Evolutionary conservation across 1,284 basidiomycete genomes (phyloP).

Genomic region (Marasmius oreades): DNA sequence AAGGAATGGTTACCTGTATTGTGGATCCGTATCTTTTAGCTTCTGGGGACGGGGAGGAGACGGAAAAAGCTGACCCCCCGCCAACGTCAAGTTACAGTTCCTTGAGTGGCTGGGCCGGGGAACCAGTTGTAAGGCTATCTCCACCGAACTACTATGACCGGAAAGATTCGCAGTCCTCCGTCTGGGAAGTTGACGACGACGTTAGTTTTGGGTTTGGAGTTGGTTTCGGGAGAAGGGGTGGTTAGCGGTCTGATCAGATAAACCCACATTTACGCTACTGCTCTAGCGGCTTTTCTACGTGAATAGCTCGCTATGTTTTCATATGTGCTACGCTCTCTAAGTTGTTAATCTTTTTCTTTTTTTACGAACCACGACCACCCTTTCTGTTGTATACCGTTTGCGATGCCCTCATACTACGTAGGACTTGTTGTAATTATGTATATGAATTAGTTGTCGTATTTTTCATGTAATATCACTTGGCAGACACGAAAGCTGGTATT

Average conservation of each 20-base stretch:
- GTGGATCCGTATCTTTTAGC: background rate
- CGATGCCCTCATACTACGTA: background rate
- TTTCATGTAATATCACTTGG: background rate
- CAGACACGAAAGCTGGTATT: background rate
- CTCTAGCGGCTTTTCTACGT: too few relatives aligned
- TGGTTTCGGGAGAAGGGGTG: background rate
- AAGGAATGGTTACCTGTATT: background rate
- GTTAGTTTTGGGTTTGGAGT: background rate
- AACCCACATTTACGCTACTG: too few relatives aligned
- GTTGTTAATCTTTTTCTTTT: background rate
- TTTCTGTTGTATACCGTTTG: background rate
- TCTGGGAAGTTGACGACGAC: background rate
- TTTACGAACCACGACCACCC: background rate
- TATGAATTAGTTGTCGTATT: background rate
- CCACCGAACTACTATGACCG: background rate
- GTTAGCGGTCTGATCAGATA: background rate
- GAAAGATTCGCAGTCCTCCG: background rate
- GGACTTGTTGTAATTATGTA: background rate
- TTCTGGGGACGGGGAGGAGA: background rate
- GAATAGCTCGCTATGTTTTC: background rate
- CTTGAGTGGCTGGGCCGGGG: conserved; percentile 8
- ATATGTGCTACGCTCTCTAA: background rate
- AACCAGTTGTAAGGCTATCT: background rate
- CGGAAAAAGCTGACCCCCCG: background rate
- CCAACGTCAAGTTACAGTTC: conserved; percentile 7